A percentile compares a stretch with the other conserved stretches of the same genome.
These are phyloP conservation scores for Blastobotrys persicus DNA, from an alignment of 1,139 yeast genomes.

Conservation along the genomic window DNA sequence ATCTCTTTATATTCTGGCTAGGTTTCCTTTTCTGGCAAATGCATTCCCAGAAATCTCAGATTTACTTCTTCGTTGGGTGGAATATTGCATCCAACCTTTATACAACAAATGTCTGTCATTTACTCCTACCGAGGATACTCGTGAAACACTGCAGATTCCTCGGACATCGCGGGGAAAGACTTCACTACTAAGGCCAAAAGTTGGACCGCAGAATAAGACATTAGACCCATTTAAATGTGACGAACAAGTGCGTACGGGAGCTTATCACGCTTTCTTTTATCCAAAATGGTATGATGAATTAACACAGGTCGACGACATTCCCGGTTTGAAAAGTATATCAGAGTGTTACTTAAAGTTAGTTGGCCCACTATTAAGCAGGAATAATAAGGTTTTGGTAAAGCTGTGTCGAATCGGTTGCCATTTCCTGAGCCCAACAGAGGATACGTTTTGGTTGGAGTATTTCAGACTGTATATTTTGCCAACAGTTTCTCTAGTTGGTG, in stretches of 20 bases:
- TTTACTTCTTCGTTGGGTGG: constrained; percentile 51
- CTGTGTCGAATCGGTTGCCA: constrained; percentile 57
- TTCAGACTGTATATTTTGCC: constrained; percentile 70
- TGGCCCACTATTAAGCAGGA: constrained; percentile 57
- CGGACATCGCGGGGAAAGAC: constrained; percentile 21
- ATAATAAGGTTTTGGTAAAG: constrained; percentile 52
- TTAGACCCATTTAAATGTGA: constrained; percentile 13
- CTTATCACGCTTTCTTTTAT: constrained; percentile 50
- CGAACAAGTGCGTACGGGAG: constrained; percentile 27
- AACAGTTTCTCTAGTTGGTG: constrained; percentile 56
- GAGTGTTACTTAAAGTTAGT: constrained; percentile 52
- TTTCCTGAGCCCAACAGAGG: constrained; percentile 28
- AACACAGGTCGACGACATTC: constrained; percentile 41
- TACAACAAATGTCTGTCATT: constrained; percentile 30
- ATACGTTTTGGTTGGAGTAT: constrained; percentile 56
- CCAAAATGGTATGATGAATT: constrained; percentile 48
- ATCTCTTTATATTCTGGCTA: constrained; percentile 55
- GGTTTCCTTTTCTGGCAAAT: constrained; percentile 61
- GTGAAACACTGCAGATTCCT: constrained; percentile 19
- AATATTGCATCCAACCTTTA: constrained; percentile 52
- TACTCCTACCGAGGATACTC: not conserved
- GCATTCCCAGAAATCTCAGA: constrained; percentile 53
- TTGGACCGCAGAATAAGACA: not conserved
- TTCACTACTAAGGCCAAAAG: constrained; percentile 17
- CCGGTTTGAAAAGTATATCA: constrained; percentile 48